phyloP scores from a whole-genome alignment of 345 rosid species.

The Viola odorata region DNA sequence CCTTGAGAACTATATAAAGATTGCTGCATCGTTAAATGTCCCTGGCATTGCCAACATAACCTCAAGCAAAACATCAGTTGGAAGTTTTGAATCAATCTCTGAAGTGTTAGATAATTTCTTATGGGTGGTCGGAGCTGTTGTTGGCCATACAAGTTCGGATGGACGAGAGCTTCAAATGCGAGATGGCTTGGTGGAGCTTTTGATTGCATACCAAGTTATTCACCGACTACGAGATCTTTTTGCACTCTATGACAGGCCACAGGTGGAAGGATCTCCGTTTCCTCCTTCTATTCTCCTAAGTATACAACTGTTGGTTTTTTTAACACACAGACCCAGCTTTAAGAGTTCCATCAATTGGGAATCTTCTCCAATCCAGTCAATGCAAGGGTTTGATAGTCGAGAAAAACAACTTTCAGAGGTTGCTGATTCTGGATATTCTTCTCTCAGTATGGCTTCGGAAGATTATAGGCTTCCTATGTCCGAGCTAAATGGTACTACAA shows the following conservation, averaged over 20 bases:
- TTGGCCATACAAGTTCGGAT: slow-evolving; percentile 55
- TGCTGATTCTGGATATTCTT: slow-evolving; percentile 20
- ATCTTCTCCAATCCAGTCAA: slow-evolving; percentile 28
- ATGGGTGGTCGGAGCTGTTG: slow-evolving; percentile 46
- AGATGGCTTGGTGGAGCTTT: slow-evolving; percentile 63
- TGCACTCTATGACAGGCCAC: slow-evolving; percentile 78
- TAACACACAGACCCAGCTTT: slow-evolving; percentile 41
- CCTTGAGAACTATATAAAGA: slow-evolving; percentile 70
- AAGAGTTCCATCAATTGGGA: slow-evolving; percentile 45
- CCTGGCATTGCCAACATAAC: slow-evolving; percentile 30
- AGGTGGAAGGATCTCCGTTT: slow-evolving; percentile 72
- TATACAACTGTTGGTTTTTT: slow-evolving; percentile 55
- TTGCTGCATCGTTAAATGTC: slow-evolving; percentile 58
- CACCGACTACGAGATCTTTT: slow-evolving; percentile 65
- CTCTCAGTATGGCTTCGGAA: slow-evolving; percentile 25
- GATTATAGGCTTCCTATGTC: slow-evolving; percentile 25
- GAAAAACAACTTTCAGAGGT: slow-evolving; percentile 26
- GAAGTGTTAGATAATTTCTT: slow-evolving; percentile 66
- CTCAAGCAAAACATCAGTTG: slow-evolving; percentile 49
- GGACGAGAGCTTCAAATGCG: slow-evolving; percentile 55
- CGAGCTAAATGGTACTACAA: slow-evolving; percentile 21
- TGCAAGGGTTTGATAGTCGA: slow-evolving; percentile 20
- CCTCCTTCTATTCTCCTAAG: slow-evolving; percentile 66
- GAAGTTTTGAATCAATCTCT: slow-evolving; percentile 53
- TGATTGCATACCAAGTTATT: slow-evolving; percentile 66